A percentile compares a stretch with the other conserved stretches of the same genome.
These are phyloP conservation scores for Trichosporon ovoides DNA, from an alignment of 1,284 basidiomycete species.

Conservation along the genomic window DNA sequence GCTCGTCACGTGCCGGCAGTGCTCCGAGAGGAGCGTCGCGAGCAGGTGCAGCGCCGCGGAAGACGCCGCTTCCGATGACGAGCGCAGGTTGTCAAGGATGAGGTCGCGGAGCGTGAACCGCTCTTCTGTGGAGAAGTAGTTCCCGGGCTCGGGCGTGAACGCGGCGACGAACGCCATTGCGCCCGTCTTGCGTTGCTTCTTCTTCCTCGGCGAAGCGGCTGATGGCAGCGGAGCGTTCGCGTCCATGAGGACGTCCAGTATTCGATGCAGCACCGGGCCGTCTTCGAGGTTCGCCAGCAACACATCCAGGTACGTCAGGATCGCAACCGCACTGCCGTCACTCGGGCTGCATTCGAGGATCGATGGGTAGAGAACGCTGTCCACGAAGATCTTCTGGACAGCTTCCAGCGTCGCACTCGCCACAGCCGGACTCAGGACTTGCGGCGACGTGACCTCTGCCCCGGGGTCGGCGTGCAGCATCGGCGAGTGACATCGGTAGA, in stretches of 20 bases:
- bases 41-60: conserved; percentile 74
- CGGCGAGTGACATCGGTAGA: conserved; percentile 35
- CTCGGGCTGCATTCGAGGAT: conserved; percentile 85
- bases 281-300: conserved; percentile 71
- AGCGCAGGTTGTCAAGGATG: conserved; percentile 68
- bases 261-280: conserved; percentile 47
- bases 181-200: conserved; percentile 23
- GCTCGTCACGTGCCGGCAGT: conserved; percentile 63
- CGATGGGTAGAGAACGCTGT: conserved; percentile 89
- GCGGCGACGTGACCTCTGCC: conserved; percentile 16
- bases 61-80: conserved; percentile 59
- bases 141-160: neutral
- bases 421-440: conserved; percentile 64
- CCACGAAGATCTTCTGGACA: conserved; percentile 78
- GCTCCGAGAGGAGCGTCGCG: conserved; percentile 64
- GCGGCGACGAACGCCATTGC: conserved; percentile 32
- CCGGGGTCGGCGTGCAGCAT: conserved; percentile 22
- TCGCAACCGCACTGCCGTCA: conserved; percentile 91
- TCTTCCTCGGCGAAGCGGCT: conserved; percentile 9
- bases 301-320: conserved; percentile 92
- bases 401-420: conserved; percentile 74
- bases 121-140: conserved; percentile 72
- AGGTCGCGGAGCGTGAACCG: conserved; percentile 87
- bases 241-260: conserved; percentile 35
- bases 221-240: conserved; percentile 23